Base-by-base conservation (phyloP, 2,329 filamentous ascomycete genomes). In the Arthrobotrys musiformis region DNA sequence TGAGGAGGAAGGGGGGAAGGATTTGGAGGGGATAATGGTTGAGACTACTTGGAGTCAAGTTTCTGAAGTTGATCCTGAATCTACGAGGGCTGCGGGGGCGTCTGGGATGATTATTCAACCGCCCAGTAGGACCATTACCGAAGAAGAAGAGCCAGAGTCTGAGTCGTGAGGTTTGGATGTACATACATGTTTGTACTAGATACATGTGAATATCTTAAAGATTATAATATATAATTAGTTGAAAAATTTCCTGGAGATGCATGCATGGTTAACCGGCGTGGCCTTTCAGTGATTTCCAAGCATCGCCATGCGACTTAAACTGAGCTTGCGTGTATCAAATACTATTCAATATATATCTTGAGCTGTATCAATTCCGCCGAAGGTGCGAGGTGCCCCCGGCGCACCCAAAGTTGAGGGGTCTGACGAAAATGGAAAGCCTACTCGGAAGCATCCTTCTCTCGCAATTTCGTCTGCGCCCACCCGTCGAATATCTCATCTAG, bases 21-120 rank as follows among this genome's bases (percentile, higher is more conserved):
- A 50, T 1, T 46, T 61, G 26, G 46, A 56, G n/a, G 64, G 58
- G 2, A 76, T 70, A 2, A 37, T 64, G 56, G 64, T 70, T 0
- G 28, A 69, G 22, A 70, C 72, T 2, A 76, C 64, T 3, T 70
- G 46, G 64, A 69, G 50, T 33, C 72, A 70, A 24, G 66, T 76
- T 54, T 42, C 56, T 4, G 72, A 76, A n/a, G 17, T 37, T 7
- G 58, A 66, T 60, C 17, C 58, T 2, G 52, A 54, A 15, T 22
- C 1, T 2, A 26, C n/a, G n/a, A n/a, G n/a, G 17, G 26, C 28
- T n/a, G n/a, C n/a, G n/a, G 50, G 50, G 2, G 50, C 24, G 15
- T 35, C 28, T 8, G 50, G 28, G 50, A 35, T 22, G 22, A 35
- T n/a, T n/a, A n/a, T 35, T 33, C 50, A 35, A 3, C 28, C 50